A percentile compares a stretch with the other conserved stretches of the same genome.
These are phyloP conservation scores for Venturia oleaginea DNA, from an alignment of 2,329 filamentous ascomycete species.

Conservation along the genomic window DNA sequence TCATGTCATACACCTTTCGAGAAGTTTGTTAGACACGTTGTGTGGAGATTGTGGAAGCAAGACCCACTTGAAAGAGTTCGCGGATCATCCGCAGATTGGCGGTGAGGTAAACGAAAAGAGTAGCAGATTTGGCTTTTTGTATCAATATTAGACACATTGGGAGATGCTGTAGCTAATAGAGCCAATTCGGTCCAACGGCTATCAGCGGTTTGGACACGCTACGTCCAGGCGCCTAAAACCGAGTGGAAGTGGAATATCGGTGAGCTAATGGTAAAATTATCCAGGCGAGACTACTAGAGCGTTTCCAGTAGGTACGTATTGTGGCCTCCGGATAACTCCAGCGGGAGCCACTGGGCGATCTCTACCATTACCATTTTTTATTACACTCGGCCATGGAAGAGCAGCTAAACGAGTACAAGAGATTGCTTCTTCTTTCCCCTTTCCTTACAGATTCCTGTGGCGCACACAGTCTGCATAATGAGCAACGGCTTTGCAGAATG, in stretches of 20 bases:
- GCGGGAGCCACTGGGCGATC: not conserved
- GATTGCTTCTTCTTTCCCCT: not conserved
- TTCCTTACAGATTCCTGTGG: not conserved
- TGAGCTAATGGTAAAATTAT: not conserved
- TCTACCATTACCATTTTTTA: not conserved
- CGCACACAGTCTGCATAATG: not conserved
- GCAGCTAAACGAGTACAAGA: not conserved
- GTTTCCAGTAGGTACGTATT: not conserved
- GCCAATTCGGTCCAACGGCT: not conserved
- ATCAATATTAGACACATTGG: not conserved
- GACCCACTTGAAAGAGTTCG: not conserved
- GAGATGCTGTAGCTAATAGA: not conserved
- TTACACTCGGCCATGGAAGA: not conserved
- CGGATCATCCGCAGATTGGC: constrained; percentile 1
- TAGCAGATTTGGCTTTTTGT: not conserved
- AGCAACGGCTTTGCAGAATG: not conserved
- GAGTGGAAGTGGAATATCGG: not conserved
- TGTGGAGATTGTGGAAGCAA: not conserved
- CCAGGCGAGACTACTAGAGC: not conserved
- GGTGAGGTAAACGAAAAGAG: not conserved
- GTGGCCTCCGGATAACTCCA: not conserved
- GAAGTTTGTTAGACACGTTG: not conserved
- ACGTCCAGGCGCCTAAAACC: not conserved
- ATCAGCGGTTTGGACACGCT: not conserved
- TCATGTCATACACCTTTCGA: not conserved